A percentile compares a stretch with the other conserved stretches of the same genome.
These are phyloP conservation scores for Fusarium begoniae DNA, from an alignment of 2,329 filamentous ascomycete genomes.

Conservation along the genomic window DNA sequence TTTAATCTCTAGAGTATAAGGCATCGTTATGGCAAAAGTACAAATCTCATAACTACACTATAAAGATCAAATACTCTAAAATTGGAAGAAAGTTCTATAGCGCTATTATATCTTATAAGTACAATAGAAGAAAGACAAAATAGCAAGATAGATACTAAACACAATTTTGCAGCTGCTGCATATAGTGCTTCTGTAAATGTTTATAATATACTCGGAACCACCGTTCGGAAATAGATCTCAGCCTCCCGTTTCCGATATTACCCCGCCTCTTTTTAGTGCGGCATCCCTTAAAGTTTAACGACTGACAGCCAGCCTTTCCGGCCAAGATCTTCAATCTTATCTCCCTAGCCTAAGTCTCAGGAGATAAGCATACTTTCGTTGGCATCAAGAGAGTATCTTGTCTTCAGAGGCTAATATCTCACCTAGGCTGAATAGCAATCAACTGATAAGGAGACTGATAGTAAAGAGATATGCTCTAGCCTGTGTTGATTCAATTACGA, in stretches of 20 bases:
- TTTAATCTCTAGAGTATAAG: neutral
- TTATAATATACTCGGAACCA: neutral
- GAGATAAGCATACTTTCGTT: neutral
- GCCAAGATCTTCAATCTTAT: neutral
- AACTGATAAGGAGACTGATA: neutral
- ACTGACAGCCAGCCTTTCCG: neutral
- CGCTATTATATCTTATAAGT: rapidly evolving
- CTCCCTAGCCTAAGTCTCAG: neutral
- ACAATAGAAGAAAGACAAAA: rapidly evolving
- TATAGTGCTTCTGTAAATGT: rapidly evolving
- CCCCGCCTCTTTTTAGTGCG: neutral
- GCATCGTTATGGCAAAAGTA: rapidly evolving
- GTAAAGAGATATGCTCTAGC: neutral
- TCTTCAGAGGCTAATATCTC: neutral
- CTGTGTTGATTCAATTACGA: neutral
- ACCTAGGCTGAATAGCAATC: too few species aligned
- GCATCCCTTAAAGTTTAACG: rapidly evolving
- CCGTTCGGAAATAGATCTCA: neutral
- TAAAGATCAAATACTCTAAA: rapidly evolving
- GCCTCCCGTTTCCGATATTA: neutral
- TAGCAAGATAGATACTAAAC: too few species aligned
- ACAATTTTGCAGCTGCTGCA: rapidly evolving
- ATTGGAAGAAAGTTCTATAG: rapidly evolving
- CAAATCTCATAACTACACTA: neutral
- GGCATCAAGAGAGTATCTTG: rapidly evolving